Evolutionary conservation across 2,329 filamentous ascomycete genomes (phyloP).

Genomic region (Aspergillus sojae): DNA sequence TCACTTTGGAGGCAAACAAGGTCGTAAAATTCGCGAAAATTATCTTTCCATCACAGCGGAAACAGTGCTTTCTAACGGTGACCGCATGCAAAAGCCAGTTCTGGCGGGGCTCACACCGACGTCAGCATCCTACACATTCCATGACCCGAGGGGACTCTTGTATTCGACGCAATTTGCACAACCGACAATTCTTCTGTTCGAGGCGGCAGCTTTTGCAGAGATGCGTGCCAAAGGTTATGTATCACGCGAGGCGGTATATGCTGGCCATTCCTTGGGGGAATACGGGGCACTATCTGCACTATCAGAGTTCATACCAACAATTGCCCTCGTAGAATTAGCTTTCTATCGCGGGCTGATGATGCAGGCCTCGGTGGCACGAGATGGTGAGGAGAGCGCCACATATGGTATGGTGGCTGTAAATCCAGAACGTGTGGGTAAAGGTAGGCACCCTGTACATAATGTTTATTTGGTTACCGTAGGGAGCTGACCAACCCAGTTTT

Average conservation of each 20-base stretch:
- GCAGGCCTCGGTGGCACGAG: conserved; percentile 96
- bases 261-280: conserved; percentile 93
- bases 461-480: background rate
- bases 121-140: conserved; percentile 91
- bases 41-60: conserved; percentile 81
- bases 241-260: conserved; percentile 89
- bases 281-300: conserved; percentile 93
- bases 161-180: conserved; percentile 98
- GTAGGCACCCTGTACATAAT: conserved; percentile 10
- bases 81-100: conserved; percentile 96
- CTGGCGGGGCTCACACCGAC: conserved; percentile 78
- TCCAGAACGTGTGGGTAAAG: conserved; percentile 19
- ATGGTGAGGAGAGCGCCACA: conserved; percentile 75
- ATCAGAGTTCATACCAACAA: conserved; percentile 94
- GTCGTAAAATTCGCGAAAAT: conserved; percentile 93
- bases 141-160: conserved; percentile 87
- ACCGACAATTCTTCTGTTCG: conserved; percentile 92
- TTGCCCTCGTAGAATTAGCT: conserved; percentile 90
- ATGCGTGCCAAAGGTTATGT: conserved; percentile 95
- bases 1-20: conserved; percentile 91
- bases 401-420: conserved; percentile 26
- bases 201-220: conserved; percentile 97
- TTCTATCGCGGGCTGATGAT: conserved; percentile 98
- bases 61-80: conserved; percentile 27
- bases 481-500: conserved; percentile 72